phyloP scores from a whole-genome alignment of 140 eudicot genomes.

The Anethum foeniculum region DNA sequence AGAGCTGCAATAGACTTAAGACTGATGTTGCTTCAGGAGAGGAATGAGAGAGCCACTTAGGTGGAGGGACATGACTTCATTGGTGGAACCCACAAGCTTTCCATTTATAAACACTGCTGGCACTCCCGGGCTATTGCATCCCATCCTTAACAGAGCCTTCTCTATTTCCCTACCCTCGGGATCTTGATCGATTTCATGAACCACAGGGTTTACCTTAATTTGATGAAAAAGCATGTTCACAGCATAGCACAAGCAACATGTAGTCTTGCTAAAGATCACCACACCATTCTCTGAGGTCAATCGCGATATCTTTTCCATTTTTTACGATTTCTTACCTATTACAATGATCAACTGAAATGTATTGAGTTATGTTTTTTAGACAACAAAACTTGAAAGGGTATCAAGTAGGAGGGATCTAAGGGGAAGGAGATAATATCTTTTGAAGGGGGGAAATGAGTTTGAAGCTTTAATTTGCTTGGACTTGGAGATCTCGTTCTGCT shows the following conservation, averaged over 20 bases:
- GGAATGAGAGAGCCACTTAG: constrained; percentile 68
- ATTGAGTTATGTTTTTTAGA: not conserved
- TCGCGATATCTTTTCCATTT: constrained; percentile 61
- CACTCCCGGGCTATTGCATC: constrained; percentile 48
- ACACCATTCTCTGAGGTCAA: constrained; percentile 67
- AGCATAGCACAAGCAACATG: constrained; percentile 80
- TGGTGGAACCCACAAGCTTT: constrained; percentile 74
- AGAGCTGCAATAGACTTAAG: not conserved
- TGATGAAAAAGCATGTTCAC: constrained; percentile 71
- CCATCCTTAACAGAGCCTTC: constrained; percentile 59
- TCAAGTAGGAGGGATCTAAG: not conserved
- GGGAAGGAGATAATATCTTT: not conserved
- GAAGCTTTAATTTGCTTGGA: constrained; percentile 29
- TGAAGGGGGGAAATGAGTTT: constrained; percentile 18
- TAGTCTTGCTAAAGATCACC: constrained; percentile 75
- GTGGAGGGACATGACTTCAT: constrained; percentile 95
- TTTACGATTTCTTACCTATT: not conserved
- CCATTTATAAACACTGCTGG: constrained; percentile 87
- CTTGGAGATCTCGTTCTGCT: constrained; percentile 24
- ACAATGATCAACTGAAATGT: not conserved
- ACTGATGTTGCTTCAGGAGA: constrained; percentile 49
- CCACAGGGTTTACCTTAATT: constrained; percentile 48
- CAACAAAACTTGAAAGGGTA: not conserved
- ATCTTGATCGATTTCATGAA: constrained; percentile 62
- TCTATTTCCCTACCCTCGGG: constrained; percentile 81